Evolutionary conservation across 148 eudicot species (phyloP).

Genomic region (Silene latifolia): DNA sequence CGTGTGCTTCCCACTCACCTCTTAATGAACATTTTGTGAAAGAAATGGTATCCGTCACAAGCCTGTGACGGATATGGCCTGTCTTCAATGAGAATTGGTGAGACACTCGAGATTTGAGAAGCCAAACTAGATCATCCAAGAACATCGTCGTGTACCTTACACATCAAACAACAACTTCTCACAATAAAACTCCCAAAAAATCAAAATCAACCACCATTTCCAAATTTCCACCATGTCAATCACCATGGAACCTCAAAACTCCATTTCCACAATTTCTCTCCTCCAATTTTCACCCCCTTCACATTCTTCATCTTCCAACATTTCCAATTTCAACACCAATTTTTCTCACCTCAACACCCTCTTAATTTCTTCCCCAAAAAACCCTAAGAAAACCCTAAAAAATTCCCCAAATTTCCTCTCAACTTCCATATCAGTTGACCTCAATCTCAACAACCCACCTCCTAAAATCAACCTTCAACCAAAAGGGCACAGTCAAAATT

Average conservation of each 20-base stretch:
- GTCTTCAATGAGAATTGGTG: too few relatives aligned
- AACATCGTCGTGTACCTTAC: too few relatives aligned
- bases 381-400: conserved; percentile 20
- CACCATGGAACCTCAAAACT: background rate
- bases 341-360: conserved; percentile 57
- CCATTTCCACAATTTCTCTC: conserved; percentile 26
- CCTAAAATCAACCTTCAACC: conserved; percentile 1
- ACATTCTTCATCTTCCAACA: conserved; percentile 5
- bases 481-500: conserved; percentile 35
- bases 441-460: conserved; percentile 28
- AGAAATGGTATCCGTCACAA: too few relatives aligned
- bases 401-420: conserved; percentile 43
- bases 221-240: background rate
- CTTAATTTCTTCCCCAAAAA: conserved; percentile 33
- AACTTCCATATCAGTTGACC: conserved; percentile 45
- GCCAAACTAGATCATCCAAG: too few relatives aligned
- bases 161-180: background rate
- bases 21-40: too few relatives aligned
- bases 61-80: too few relatives aligned
- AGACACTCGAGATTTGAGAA: too few relatives aligned
- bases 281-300: conserved; percentile 22
- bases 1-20: too few relatives aligned
- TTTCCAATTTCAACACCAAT: conserved; percentile 39
- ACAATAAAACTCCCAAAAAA: background rate
- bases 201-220: background rate